A percentile compares a stretch with the other conserved stretches of the same genome.
Evolutionary conservation across 768 basidiomycete genomes (phyloP).

Genomic region (Pleurotus tuber-regium): DNA sequence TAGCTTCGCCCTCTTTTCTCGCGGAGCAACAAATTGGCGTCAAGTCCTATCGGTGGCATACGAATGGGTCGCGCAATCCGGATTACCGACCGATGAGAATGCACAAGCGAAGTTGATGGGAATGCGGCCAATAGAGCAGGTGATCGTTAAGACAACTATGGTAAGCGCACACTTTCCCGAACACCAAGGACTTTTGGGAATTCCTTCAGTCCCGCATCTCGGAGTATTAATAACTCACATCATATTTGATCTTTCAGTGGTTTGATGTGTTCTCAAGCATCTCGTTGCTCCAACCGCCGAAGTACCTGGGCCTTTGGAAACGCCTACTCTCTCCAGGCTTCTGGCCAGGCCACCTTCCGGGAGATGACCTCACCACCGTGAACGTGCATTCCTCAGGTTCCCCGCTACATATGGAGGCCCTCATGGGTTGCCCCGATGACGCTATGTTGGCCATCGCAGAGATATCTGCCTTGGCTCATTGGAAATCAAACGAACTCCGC

Average conservation of each 20-base stretch:
- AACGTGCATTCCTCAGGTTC: conserved; percentile 33
- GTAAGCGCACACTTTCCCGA: conserved; percentile 38
- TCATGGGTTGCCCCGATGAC: conserved; percentile 80
- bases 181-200: conserved; percentile 2
- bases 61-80: conserved; percentile 68
- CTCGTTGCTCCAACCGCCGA: conserved; percentile 58
- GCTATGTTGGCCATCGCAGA: conserved; percentile 76
- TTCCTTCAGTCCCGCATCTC: not conserved
- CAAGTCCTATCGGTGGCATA: conserved; percentile 65
- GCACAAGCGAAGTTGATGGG: conserved; percentile 55
- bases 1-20: conserved; percentile 68
- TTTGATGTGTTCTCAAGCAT: conserved; percentile 73
- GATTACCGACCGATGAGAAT: conserved; percentile 61
- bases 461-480: conserved; percentile 66
- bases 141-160: conserved; percentile 69
- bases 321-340: conserved; percentile 52
- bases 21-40: conserved; percentile 69
- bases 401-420: conserved; percentile 54
- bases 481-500: conserved; percentile 65
- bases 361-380: conserved; percentile 20
- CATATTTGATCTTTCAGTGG: conserved; percentile 50
- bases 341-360: conserved; percentile 36
- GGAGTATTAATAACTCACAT: conserved; percentile 16
- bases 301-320: conserved; percentile 64
- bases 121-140: conserved; percentile 51